Percentiles rank a stretch among this genome's conserved stretches.
phyloP scores from a whole-genome alignment of 305 asterid genomes.

The Solanum hybrid region DNA sequence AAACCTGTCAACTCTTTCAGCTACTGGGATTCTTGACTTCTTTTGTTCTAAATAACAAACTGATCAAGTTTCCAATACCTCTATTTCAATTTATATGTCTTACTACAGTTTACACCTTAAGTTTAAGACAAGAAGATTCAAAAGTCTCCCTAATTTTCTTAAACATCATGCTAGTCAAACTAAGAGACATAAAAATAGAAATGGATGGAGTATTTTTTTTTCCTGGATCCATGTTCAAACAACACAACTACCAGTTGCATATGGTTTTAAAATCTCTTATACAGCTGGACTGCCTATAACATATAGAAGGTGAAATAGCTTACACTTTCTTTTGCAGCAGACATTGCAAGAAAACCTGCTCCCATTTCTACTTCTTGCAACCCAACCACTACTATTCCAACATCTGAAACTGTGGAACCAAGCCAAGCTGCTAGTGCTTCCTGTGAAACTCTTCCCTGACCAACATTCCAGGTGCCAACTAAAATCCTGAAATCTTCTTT shows the following conservation, averaged over 20 bases:
- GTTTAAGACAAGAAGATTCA: background rate
- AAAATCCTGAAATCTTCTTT: conserved; percentile 46
- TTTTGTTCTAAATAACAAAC: background rate
- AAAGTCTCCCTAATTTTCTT: background rate
- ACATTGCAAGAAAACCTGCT: conserved; percentile 96
- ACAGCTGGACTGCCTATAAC: background rate
- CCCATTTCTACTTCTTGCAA: conserved; percentile 98
- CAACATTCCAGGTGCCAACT: conserved; percentile 97
- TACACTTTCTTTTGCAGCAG: conserved; percentile 96
- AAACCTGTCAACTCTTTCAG: background rate
- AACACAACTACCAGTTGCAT: background rate
- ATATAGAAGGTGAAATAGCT: conserved; percentile 16
- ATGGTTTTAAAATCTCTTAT: background rate
- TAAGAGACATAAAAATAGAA: background rate
- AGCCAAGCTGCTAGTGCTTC: conserved; percentile 89
- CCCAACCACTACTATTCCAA: conserved; percentile 75
- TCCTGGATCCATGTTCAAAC: background rate
- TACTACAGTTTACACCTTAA: background rate
- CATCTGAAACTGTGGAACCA: conserved; percentile 67
- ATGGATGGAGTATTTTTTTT: background rate
- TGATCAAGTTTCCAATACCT: background rate
- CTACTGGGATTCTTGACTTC: background rate
- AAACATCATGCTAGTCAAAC: background rate
- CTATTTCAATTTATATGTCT: background rate
- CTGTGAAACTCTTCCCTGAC: conserved; percentile 88